Evolutionary conservation across 192 early-diverging fungal genomes (phyloP).

Genomic region (Allomyces macrogynus): DNA sequence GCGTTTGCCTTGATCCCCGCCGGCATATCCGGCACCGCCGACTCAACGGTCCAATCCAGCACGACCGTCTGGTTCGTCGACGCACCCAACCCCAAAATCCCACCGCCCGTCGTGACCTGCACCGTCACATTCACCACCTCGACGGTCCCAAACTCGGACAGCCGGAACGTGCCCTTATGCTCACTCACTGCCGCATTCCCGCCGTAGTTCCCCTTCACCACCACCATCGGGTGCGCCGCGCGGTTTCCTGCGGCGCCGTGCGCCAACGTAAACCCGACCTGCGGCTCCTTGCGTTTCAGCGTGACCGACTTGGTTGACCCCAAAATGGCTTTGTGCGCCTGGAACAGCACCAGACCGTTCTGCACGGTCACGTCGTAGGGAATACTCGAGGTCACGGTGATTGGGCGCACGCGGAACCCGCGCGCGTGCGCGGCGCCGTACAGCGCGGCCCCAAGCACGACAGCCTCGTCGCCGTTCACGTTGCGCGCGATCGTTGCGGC

Average conservation of each 20-base stretch:
- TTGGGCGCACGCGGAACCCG: background rate
- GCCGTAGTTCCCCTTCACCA: background rate
- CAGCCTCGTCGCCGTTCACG: conserved; percentile 91
- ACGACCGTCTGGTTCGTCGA: background rate
- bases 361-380: background rate
- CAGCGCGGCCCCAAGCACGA: conserved; percentile 36
- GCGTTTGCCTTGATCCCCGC: background rate
- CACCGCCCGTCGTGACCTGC: background rate
- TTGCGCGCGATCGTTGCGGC: conserved; percentile 70
- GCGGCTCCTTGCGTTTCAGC: background rate
- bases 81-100: background rate
- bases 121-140: background rate
- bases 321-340: background rate
- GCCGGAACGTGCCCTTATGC: background rate
- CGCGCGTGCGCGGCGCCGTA: background rate
- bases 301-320: background rate
- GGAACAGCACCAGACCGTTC: background rate
- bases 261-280: background rate
- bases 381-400: background rate
- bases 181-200: background rate
- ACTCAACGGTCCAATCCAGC: background rate
- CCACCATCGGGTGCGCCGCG: background rate
- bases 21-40: background rate
- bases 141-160: background rate
- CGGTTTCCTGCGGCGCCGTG: background rate